Percentiles rank a stretch among this genome's conserved stretches.
These are phyloP conservation scores for Jacaranda mimosifolia DNA, from an alignment of 257 asterid genomes.

Conservation along the genomic window DNA sequence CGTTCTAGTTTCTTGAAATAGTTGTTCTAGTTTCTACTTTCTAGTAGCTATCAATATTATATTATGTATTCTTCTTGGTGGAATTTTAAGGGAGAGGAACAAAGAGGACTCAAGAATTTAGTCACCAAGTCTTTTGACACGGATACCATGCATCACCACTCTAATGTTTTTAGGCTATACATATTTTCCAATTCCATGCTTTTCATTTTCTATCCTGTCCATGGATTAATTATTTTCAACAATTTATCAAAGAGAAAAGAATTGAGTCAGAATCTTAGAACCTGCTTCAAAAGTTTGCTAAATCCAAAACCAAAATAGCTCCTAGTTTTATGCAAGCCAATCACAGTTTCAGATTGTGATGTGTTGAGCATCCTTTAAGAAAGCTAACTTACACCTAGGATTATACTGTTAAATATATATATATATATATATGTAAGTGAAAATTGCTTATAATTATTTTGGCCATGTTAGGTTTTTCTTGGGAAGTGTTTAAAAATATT, in stretches of 20 bases:
- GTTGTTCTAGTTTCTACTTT: too few relatives aligned
- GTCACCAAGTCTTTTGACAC: not conserved
- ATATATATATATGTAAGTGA: too few relatives aligned
- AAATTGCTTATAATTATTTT: too few relatives aligned
- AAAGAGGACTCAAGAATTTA: not conserved
- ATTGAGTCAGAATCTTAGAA: not conserved
- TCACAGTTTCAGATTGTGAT: too few relatives aligned
- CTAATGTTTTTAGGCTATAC: not conserved
- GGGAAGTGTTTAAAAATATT: too few relatives aligned
- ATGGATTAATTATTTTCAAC: not conserved
- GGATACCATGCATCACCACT: not conserved
- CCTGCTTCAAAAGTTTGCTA: not conserved
- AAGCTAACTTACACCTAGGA: too few relatives aligned
- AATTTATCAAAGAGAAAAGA: not conserved
- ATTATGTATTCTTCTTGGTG: not conserved
- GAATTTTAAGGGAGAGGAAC: not conserved
- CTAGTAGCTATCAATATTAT: not conserved
- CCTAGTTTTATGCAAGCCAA: conserved; percentile 3
- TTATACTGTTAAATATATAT: too few relatives aligned
- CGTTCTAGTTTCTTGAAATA: too few relatives aligned
- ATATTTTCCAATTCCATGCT: not conserved
- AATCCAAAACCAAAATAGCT: not conserved
- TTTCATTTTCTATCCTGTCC: not conserved
- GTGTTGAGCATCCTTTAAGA: too few relatives aligned
- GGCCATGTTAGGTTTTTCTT: not conserved